Evolutionary conservation across 2,329 filamentous ascomycete species (phyloP), one percentile per base, ranked within the genome.

Genomic region (Blastomyces gilchristii): DNA sequence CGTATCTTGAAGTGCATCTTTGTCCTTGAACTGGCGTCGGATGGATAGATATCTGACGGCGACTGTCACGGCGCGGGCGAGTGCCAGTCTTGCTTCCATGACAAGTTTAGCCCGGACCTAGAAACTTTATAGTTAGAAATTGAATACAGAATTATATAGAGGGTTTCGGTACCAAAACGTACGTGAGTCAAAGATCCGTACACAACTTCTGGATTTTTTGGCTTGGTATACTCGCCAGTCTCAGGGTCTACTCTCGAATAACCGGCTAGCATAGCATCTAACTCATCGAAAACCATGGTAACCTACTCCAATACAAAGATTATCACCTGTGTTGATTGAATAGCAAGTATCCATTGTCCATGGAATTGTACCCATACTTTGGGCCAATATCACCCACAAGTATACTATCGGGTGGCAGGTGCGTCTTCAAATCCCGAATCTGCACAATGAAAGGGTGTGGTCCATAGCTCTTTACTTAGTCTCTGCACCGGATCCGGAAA

Each of bases 51-150:
- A 83, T 45, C 81, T 74, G 0, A 82, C 78, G 3, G 80, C 80
- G 3, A 83, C 75, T 0, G 81, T 82, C 3, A 83, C 80, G 16
- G 81, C 81, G 47, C 81, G 74, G 1, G 81, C 81, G 14, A 83
- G 76, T 5, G 82, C 77, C 11, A 83, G 71, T 12, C 81, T 71
- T 6, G 81, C 81, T 64, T 83, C 79, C 63, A 74, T 73, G 45
- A 75, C 71, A 60, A 76, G 74, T 6, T 70, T 69, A 28, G 70
- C 67, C 16, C 64, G 63, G 22, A 66, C 63, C 64, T 66, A 49
- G 31, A n/a, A 39, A 5, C 16, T 62, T 56, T 25, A 22, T 43
- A 56, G 18, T 56, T 25, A 58, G 28, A 25, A 14, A 3, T 45
- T 28, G 11, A 7, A 45, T 58, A 18, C 31, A 22, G 3, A 12